phyloP scores from a whole-genome alignment of 176 grass and related monocot genomes.

The Raddia guianensis region DNA sequence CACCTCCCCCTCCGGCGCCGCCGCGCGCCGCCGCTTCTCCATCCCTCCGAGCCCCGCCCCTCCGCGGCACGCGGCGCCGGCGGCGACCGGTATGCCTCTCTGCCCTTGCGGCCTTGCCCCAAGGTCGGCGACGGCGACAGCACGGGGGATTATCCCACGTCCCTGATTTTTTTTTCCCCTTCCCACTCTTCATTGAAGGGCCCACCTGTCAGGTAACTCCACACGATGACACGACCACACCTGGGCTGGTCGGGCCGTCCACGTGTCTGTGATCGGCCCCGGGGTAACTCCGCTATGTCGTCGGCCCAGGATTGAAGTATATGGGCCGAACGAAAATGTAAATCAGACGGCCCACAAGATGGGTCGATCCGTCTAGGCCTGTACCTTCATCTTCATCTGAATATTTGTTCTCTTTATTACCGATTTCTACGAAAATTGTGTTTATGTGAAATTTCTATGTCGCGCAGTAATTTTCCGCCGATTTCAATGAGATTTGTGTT shows the following conservation, averaged over 20 bases:
- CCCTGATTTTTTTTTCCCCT: not conserved
- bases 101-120: not conserved
- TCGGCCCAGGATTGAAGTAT: not conserved
- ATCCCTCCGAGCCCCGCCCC: conserved; percentile 15
- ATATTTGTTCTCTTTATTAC: too few species aligned
- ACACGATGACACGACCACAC: too few species aligned
- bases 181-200: not conserved
- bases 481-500: too few species aligned
- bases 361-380: not conserved
- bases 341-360: not conserved
- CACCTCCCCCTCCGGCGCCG: conserved; percentile 13
- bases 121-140: not conserved
- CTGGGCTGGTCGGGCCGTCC: not conserved
- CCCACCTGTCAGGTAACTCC: not conserved
- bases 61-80: conserved; percentile 11
- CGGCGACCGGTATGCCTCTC: conserved; percentile 1
- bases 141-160: conserved; percentile 13
- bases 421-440: too few species aligned
- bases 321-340: not conserved
- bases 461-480: too few species aligned
- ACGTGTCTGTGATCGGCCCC: too few species aligned
- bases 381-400: too few species aligned
- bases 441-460: too few species aligned
- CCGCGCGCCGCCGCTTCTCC: conserved; percentile 53
- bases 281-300: too few species aligned